Percentiles rank a stretch among this genome's conserved stretches.
Conservation (phyloP, 2,329 filamentous ascomycete genomes). For the Venturia carpophila region DNA sequence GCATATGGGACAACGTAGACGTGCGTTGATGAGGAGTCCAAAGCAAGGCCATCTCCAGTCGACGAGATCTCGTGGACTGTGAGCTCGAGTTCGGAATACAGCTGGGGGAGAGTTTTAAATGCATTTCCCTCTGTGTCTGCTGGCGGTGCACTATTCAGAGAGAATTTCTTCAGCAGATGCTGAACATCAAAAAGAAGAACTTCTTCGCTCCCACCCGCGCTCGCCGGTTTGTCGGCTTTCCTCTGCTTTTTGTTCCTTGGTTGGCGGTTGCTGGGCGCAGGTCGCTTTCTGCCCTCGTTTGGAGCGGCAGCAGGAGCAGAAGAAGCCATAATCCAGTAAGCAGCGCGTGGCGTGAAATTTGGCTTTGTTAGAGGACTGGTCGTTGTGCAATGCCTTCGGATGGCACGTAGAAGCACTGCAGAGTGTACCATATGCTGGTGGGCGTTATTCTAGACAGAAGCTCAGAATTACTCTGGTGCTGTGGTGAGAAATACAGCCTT, state of each 20-base stretch:
- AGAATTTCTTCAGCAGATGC: slow-evolving; percentile 33
- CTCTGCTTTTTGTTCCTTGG: slow-evolving; percentile 18
- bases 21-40: slow-evolving; percentile 53
- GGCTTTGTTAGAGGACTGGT: background rate
- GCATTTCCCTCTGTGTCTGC: slow-evolving; percentile 12
- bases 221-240: slow-evolving; percentile 26
- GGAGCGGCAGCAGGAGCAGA: background rate
- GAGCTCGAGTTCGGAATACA: slow-evolving; percentile 70
- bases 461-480: background rate
- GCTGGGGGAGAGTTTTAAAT: slow-evolving; percentile 47
- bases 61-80: slow-evolving; percentile 78
- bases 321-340: slow-evolving; percentile 6
- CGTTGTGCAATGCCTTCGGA: too few species aligned
- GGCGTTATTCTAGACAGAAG: background rate
- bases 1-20: slow-evolving; percentile 85
- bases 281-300: slow-evolving; percentile 6
- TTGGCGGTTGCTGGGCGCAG: background rate
- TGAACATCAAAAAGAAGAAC: slow-evolving; percentile 41
- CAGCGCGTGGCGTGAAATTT: background rate
- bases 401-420: background rate
- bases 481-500: background rate
- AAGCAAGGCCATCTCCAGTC: slow-evolving; percentile 85
- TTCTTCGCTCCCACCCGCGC: slow-evolving; percentile 43
- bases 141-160: slow-evolving; percentile 21
- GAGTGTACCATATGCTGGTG: background rate